Base-by-base conservation (phyloP, 2,329 filamentous ascomycete species). In the Sarocladium brachiariae region DNA sequence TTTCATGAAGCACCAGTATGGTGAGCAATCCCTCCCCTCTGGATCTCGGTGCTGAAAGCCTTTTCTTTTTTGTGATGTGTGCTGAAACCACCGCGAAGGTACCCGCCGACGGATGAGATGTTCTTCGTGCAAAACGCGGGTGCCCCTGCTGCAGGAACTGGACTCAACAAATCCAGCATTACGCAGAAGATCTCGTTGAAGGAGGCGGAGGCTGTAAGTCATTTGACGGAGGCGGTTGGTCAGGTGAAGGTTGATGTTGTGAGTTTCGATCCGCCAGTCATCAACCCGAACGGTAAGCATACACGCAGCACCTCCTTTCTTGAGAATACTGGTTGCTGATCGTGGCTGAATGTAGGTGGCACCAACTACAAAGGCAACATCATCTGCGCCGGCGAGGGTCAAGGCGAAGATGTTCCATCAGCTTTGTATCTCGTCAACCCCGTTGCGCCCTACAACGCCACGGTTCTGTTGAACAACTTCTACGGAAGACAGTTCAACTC, bases 401-500 rank as follows among this genome's bases (percentile, higher is more conserved):
- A 73, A 49, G 74, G 74, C 8, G 61, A 64, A 8, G 53, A 63
- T n/a, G 30, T 52, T 51, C 71, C 72, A 0, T 30, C 51, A 7
- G 51, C 51, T 5, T 37, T 52, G 7, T 52, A 52, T 31, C 33
- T 52, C 41, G 49, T 58, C 19, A 62, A 59, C 11, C 51, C 58
- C 21, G 52, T 58, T 5, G 64, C 66, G 14, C 76, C 75, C 0
- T 77, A 77, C 58, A 78, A 77, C 56, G 73, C 72, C 0, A 74
- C 73, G 4, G 71, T 73, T 0, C 64, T 85, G 11, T 52, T 84
- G 14, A 80, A 80, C 56, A 80, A 78, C 60, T 85, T 70, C 59
- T 78, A 78, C 47, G 79, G 80, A 16, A 72, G 78, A 2, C 70
- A 75, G 35, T 84, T 83, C 63, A 80, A 74, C 59, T 82, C 78